Conservation (phyloP, 495 filamentous ascomycete species). For the Podospora sp. region DNA sequence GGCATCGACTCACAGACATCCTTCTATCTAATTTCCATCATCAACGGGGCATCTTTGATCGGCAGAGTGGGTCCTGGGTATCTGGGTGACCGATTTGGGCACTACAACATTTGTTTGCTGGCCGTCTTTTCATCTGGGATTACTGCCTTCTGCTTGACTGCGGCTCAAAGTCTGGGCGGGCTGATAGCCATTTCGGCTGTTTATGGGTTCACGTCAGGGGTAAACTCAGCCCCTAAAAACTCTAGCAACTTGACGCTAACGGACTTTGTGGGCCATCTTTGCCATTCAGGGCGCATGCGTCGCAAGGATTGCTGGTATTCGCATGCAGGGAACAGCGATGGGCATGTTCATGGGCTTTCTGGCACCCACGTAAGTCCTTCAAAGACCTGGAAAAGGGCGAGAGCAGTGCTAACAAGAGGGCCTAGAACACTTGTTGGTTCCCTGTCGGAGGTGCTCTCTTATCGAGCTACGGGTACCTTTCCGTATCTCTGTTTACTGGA, state of each 20-base stretch:
- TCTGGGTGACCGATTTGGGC: conserved; percentile 52
- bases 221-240: background rate
- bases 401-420: background rate
- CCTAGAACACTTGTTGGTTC: conserved; percentile 41
- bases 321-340: conserved; percentile 48
- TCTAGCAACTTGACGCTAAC: no score
- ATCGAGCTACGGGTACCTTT: conserved; percentile 37
- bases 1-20: conserved; percentile 45
- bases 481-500: conserved; percentile 27
- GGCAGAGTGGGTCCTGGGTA: conserved; percentile 55
- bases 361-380: conserved; percentile 32
- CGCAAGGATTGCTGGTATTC: conserved; percentile 23
- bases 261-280: conserved; percentile 23
- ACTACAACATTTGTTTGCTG: conserved; percentile 45
- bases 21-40: conserved; percentile 52
- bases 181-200: conserved; percentile 42
- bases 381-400: background rate
- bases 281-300: conserved; percentile 29
- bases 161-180: conserved; percentile 36
- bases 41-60: conserved; percentile 54
- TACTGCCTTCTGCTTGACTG: conserved; percentile 43
- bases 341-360: conserved; percentile 45
- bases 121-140: conserved; percentile 37
- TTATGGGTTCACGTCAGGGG: conserved; percentile 34
- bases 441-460: conserved; percentile 50